phyloP scores from a whole-genome alignment of 306 rosid genomes.

The Quercus engelmannii region DNA sequence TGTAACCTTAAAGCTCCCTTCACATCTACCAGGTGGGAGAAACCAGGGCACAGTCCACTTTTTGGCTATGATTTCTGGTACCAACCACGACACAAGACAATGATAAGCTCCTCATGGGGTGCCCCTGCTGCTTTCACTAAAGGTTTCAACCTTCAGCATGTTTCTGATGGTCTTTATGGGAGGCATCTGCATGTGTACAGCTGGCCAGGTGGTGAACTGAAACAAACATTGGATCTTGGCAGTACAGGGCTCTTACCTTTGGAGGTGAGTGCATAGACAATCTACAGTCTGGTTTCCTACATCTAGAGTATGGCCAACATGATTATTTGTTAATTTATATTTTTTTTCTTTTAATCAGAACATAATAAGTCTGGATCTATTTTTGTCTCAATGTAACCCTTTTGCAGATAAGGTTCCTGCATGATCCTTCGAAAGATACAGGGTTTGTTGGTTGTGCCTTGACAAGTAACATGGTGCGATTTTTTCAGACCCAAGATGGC shows the following conservation, averaged over 20 bases:
- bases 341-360: background rate
- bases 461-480: conserved; percentile 84
- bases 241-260: conserved; percentile 75
- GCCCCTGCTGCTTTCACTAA: conserved; percentile 85
- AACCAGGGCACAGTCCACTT: conserved; percentile 85
- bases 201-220: conserved; percentile 96
- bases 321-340: background rate
- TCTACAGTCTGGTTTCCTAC: background rate
- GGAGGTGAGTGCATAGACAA: conserved; percentile 47
- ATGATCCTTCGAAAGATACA: conserved; percentile 88
- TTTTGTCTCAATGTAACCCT: background rate
- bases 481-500: conserved; percentile 67
- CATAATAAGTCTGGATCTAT: background rate
- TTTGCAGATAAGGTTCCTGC: conserved; percentile 81
- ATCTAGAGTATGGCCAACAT: background rate
- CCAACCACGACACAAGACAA: conserved; percentile 84
- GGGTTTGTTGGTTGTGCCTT: conserved; percentile 91
- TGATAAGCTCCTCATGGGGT: conserved; percentile 98
- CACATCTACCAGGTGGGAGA: conserved; percentile 72
- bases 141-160: conserved; percentile 79
- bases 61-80: conserved; percentile 98
- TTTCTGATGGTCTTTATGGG: conserved; percentile 77
- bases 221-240: conserved; percentile 93
- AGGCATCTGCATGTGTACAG: conserved; percentile 82
- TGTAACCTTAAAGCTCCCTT: conserved; percentile 7